These are phyloP conservation scores for Dioscorea cayenensis DNA, from an alignment of 116 monocot species.

Conservation along the genomic window DNA sequence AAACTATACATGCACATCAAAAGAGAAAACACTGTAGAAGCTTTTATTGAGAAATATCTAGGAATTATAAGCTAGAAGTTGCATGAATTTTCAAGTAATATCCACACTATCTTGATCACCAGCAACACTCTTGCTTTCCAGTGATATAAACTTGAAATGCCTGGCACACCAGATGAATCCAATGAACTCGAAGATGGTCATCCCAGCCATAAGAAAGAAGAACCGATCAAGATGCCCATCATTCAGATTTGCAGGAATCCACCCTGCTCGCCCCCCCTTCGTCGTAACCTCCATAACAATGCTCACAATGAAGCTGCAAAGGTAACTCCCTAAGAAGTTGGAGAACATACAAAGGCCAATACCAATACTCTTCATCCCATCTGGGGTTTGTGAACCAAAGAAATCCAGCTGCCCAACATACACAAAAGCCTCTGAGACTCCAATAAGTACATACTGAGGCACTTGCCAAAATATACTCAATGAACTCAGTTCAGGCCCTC, in stretches of 20 bases:
- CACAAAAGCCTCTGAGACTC: constrained; percentile 21
- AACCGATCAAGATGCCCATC: constrained; percentile 22
- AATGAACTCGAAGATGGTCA: constrained; percentile 11
- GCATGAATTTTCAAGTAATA: background rate
- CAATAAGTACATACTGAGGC: constrained; percentile 28
- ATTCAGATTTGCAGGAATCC: constrained; percentile 27
- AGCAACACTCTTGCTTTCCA: constrained; percentile 5
- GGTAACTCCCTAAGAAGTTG: constrained; percentile 14
- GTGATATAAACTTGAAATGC: constrained; percentile 10
- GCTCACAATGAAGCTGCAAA: constrained; percentile 14
- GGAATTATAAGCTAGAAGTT: no score
- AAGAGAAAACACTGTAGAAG: no score
- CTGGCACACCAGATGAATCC: constrained; percentile 17
- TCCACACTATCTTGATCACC: background rate
- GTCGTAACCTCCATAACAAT: constrained; percentile 24
- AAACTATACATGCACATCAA: no score
- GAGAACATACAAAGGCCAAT: constrained; percentile 24
- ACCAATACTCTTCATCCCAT: constrained; percentile 24
- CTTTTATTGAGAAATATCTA: no score
- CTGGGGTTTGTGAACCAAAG: constrained; percentile 24
- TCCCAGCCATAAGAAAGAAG: constrained; percentile 20
- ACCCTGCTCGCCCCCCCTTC: constrained; percentile 10
- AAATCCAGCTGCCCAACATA: constrained; percentile 25
- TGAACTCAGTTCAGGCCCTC: constrained; percentile 8
- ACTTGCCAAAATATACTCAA: constrained; percentile 26